Percentiles rank a stretch among this genome's conserved stretches.
Conservation (phyloP, 2,329 filamentous ascomycete genomes). For the Penicillium sclerotigenum region DNA sequence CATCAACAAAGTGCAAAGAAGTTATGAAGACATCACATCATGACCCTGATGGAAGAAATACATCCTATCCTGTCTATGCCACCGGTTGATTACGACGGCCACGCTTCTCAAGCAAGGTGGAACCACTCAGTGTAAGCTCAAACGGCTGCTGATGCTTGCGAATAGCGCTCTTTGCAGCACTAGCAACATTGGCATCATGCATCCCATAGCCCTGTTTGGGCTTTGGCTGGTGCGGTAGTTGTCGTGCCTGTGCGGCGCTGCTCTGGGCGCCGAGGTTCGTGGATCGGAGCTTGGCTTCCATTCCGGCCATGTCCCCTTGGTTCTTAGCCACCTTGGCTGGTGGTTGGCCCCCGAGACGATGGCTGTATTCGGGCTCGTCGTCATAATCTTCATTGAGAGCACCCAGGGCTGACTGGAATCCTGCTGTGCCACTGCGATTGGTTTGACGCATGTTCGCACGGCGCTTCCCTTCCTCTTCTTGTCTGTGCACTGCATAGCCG, state of each 20-base stretch:
- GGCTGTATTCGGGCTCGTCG: slow-evolving; percentile 55
- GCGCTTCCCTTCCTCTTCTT: slow-evolving; percentile 93
- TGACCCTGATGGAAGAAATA: neutral
- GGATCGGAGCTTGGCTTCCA: slow-evolving; percentile 85
- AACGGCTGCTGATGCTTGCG: slow-evolving; percentile 75
- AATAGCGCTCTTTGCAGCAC: slow-evolving; percentile 78
- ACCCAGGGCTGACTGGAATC: slow-evolving; percentile 62
- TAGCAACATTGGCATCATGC: slow-evolving; percentile 78
- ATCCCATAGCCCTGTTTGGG: slow-evolving; percentile 72
- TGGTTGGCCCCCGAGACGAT: slow-evolving; percentile 51
- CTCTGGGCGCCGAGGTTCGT: slow-evolving; percentile 66
- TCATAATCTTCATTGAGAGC: slow-evolving; percentile 63
- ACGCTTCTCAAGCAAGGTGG: slow-evolving; percentile 77
- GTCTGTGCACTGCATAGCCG: slow-evolving; percentile 92
- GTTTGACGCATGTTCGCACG: slow-evolving; percentile 78
- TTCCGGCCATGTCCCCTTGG: slow-evolving; percentile 60
- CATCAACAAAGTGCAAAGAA: slow-evolving; percentile 9
- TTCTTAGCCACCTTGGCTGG: slow-evolving; percentile 66
- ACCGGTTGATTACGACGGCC: slow-evolving; percentile 43
- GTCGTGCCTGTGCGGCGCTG: slow-evolving; percentile 60
- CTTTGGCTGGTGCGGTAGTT: slow-evolving; percentile 52
- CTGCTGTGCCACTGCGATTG: slow-evolving; percentile 58
- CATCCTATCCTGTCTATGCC: slow-evolving; percentile 16
- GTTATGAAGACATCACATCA: slow-evolving; percentile 10
- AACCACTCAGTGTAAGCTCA: slow-evolving; percentile 86